These are phyloP conservation scores for Macadamia integrifolia DNA, from an alignment of 164 flowering plant genomes.

Conservation along the genomic window DNA sequence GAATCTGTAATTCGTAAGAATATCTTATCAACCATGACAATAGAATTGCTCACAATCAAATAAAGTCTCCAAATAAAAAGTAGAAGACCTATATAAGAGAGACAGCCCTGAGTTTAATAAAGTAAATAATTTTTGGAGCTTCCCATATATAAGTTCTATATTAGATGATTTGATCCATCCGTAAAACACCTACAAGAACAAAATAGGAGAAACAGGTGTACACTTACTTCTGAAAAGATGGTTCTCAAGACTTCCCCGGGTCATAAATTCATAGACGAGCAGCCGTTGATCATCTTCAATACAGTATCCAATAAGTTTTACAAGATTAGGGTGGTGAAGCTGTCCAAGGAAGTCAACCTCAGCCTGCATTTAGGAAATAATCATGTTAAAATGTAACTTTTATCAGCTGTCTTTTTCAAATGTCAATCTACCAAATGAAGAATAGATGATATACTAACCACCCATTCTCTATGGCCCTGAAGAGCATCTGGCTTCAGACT, in stretches of 20 bases:
- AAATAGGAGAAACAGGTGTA: background rate
- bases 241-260: slow-evolving; percentile 95
- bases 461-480: slow-evolving; percentile 99
- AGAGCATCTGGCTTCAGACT: slow-evolving; percentile 94
- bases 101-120: background rate
- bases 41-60: background rate
- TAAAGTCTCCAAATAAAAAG: background rate
- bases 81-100: background rate
- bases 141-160: background rate
- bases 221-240: slow-evolving; percentile 93
- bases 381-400: slow-evolving; percentile 8
- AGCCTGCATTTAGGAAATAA: slow-evolving; percentile 56
- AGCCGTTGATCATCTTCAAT: slow-evolving; percentile 91
- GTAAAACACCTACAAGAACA: background rate
- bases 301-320: slow-evolving; percentile 89
- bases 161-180: background rate
- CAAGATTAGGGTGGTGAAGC: slow-evolving; percentile 93
- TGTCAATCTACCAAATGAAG: slow-evolving; percentile 19
- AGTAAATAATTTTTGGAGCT: background rate
- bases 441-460: slow-evolving; percentile 57
- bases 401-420: background rate
- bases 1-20: too few species aligned
- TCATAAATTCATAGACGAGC: slow-evolving; percentile 92
- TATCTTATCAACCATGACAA: too few species aligned
- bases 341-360: slow-evolving; percentile 94